These are phyloP conservation scores for Euphorbia schlechtendalii DNA, from an alignment of 441 rosid species.

Conservation along the genomic window DNA sequence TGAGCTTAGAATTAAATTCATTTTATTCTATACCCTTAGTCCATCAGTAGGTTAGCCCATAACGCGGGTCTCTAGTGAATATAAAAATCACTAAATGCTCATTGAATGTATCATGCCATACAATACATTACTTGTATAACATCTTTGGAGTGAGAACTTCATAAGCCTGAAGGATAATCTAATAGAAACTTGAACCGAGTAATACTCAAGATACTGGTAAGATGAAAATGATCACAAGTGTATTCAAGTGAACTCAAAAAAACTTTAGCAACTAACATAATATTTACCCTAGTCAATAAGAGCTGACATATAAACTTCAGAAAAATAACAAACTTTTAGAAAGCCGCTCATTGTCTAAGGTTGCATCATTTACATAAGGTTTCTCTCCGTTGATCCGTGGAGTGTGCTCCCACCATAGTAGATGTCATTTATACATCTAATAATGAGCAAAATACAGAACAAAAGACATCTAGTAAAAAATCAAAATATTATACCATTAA, in stretches of 20 bases:
- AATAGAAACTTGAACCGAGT: neutral
- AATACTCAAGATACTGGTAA: neutral
- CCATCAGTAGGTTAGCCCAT: neutral
- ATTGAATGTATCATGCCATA: neutral
- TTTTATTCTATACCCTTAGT: neutral
- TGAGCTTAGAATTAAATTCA: neutral
- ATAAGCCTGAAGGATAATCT: constrained; percentile 5
- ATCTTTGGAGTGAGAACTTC: constrained; percentile 2
- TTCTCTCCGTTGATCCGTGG: constrained; percentile 76
- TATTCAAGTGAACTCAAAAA: neutral
- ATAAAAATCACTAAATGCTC: neutral
- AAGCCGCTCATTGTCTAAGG: constrained; percentile 76
- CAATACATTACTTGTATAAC: constrained; percentile 1
- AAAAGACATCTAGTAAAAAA: neutral
- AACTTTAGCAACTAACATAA: neutral
- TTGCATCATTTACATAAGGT: constrained; percentile 80
- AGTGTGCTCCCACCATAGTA: constrained; percentile 63
- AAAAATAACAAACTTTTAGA: constrained; percentile 63
- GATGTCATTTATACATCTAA: neutral
- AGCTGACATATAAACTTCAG: constrained; percentile 7
- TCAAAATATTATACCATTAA: neutral
- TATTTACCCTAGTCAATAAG: neutral
- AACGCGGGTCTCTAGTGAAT: neutral
- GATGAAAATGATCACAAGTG: neutral
- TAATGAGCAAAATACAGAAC: neutral